Conservation (phyloP, 306 rosid genomes). For the Malus orientalis region DNA sequence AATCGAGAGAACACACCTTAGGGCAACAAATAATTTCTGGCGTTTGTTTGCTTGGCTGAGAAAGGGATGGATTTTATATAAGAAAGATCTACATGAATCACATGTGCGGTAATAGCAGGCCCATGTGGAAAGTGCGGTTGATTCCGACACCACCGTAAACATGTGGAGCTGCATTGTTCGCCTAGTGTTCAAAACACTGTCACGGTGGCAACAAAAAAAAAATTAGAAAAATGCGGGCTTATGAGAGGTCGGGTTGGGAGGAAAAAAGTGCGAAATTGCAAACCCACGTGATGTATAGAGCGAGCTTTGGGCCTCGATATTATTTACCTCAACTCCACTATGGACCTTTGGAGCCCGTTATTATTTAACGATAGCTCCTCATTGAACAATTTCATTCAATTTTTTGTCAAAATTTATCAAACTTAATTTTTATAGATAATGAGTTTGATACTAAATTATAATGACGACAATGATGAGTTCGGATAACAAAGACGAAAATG, state of each 20-base stretch:
- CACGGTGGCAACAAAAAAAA: background rate
- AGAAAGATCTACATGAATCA: background rate
- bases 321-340: background rate
- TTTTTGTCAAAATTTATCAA: no score
- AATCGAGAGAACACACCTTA: background rate
- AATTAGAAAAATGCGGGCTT: background rate
- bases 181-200: background rate
- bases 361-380: no score
- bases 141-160: background rate
- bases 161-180: background rate
- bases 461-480: no score
- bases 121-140: background rate
- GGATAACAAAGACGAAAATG: no score
- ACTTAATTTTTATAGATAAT: no score
- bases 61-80: background rate
- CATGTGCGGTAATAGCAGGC: background rate
- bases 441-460: no score
- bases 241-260: background rate
- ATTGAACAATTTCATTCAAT: no score
- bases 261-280: background rate
- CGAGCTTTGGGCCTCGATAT: background rate
- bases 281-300: background rate
- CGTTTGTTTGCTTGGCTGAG: background rate
- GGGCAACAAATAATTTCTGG: background rate
- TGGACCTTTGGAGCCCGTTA: no score